Base-by-base conservation (phyloP, 2,329 filamentous ascomycete species). In the Xylariaceae sp. region DNA sequence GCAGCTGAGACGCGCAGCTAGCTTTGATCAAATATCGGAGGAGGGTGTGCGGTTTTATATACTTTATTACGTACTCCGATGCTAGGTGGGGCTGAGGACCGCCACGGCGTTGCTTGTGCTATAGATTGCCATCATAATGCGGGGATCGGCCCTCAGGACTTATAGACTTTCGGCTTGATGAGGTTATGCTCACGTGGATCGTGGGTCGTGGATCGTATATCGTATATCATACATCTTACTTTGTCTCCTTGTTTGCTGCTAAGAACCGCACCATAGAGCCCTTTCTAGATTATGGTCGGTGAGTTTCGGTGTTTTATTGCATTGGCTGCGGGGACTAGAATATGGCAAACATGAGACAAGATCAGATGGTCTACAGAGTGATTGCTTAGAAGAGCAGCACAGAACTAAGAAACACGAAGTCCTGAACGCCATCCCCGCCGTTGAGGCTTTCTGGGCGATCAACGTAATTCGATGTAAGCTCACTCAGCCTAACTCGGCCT, bases 1-100 rank as follows among this genome's bases (percentile, higher is more conserved):
- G 32, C 45, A 13, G 16, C 26, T 32, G 16, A 4, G 40, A 48
- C 21, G 37, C 37, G 33, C 37, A 52, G 48, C 48, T 32, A 39
- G 41, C 33, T 42, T n/a, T 20, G 18, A 27, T 26, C 11, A 44
- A 44, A 15, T 24, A 15, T 20, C 33, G 27, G 43, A 45, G 33
- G 21, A 30, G 15, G 30, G 21, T 44, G 37, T 42, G 20, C 48
- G 30, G 40, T 42, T 23, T 43, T 23, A 36, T 21, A 48, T 35
- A 30, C 20, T 18, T n/a, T n/a, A 42, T 55, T 55, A 55, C 48
- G 53, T 55, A 48, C 10, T 44, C 9, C 13, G 15, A 11, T 40
- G 42, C 43, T 13, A 30, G 36, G 8, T 24, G 24, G 39, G 39
- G 43, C 53, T 35, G 48, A 55, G 20, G 21, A 23, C 18, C n/a